Conservation (phyloP, 1,284 basidiomycete genomes). For the Sphagnurus paluster region DNA sequence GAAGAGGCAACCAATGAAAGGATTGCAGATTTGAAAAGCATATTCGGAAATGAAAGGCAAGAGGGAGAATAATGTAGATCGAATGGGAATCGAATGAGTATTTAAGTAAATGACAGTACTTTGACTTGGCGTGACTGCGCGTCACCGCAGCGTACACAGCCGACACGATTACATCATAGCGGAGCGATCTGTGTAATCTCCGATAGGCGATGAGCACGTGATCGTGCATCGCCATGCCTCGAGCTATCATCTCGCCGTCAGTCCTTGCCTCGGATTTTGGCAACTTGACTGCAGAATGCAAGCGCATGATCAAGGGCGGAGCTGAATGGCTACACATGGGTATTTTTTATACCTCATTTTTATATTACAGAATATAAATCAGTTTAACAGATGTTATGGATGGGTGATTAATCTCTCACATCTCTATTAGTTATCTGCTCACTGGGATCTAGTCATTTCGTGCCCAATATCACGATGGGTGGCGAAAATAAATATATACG, state of each 20-base stretch:
- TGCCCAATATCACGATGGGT: conserved; percentile 98
- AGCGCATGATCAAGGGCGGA: conserved; percentile 88
- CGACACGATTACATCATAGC: conserved; percentile 3
- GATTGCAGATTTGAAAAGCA: conserved; percentile 28
- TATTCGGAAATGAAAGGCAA: conserved; percentile 6
- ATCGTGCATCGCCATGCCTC: conserved; percentile 56
- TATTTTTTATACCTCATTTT: conserved; percentile 34
- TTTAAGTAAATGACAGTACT: not conserved
- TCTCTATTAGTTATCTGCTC: conserved; percentile 11
- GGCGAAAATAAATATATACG: too few species aligned
- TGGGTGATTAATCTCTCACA: conserved; percentile 54
- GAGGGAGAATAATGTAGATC: not conserved
- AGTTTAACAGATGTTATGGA: conserved; percentile 86
- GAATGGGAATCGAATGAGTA: not conserved
- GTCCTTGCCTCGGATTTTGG: conserved; percentile 96
- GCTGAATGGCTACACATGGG: conserved; percentile 98
- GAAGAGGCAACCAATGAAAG: conserved; percentile 27
- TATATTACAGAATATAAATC: conserved; percentile 1
- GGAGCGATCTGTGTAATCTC: too few species aligned
- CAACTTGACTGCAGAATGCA: conserved; percentile 88
- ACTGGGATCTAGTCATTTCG: conserved; percentile 77
- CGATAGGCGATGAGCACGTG: not conserved
- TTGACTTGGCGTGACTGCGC: not conserved
- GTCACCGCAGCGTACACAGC: not conserved
- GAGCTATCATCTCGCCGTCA: conserved; percentile 87